These are phyloP conservation scores for Penicillium janthinellum DNA, from an alignment of 2,329 filamentous ascomycete species.

Conservation along the genomic window DNA sequence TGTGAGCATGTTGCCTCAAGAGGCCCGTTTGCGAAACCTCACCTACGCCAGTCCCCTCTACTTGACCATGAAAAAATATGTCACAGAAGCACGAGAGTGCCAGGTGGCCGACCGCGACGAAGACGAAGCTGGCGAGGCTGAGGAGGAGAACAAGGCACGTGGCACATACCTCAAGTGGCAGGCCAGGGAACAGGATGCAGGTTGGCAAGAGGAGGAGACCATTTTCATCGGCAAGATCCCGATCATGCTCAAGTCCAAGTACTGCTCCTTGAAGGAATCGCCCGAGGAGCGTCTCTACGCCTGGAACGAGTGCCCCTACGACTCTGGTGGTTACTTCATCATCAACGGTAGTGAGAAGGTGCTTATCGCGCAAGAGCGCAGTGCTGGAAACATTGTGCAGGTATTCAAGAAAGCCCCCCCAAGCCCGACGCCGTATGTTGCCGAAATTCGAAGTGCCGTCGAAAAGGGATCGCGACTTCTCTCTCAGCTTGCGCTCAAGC, in stretches of 20 bases:
- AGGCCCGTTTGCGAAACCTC: conserved; percentile 91
- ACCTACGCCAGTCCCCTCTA: conserved; percentile 94
- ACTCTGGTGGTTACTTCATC: conserved; percentile 97
- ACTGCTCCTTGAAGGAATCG: conserved; percentile 84
- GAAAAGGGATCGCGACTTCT: conserved; percentile 96
- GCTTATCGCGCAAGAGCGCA: conserved; percentile 94
- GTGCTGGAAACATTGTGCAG: conserved; percentile 97
- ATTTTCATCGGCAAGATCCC: conserved; percentile 95
- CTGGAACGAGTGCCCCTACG: conserved; percentile 95
- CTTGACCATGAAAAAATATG: conserved; percentile 81
- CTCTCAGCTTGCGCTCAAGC: conserved; percentile 87
- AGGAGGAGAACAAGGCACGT: conserved; percentile 50
- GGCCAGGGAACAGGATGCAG: conserved; percentile 46
- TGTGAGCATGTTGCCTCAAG: conserved; percentile 84
- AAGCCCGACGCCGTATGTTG: conserved; percentile 89
- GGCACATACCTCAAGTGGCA: conserved; percentile 53
- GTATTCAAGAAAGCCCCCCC: conserved; percentile 97
- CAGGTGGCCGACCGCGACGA: conserved; percentile 69
- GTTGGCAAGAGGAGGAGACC: conserved; percentile 65
- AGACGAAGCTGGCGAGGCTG: conserved; percentile 55
- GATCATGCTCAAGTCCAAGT: conserved; percentile 97
- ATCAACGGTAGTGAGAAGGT: conserved; percentile 99
- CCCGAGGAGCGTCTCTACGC: conserved; percentile 84
- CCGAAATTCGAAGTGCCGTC: conserved; percentile 92
- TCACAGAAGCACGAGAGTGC: conserved; percentile 79